Conservation (phyloP, 306 rosid species). For the Chamaecrista fasciculata region DNA sequence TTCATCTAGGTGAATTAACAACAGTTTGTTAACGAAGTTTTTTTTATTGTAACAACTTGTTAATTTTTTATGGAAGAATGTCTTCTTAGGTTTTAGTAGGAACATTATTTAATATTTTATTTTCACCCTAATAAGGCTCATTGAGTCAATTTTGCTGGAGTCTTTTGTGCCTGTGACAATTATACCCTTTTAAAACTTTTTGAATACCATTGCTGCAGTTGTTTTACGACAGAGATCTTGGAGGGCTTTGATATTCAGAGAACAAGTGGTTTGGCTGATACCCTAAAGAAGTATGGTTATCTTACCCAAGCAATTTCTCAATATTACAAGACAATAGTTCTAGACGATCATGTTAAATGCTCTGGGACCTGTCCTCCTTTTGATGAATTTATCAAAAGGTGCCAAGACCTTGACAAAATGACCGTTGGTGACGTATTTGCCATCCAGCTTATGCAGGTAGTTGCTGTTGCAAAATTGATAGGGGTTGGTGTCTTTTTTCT, state of each 20-base stretch:
- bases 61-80: constrained; percentile 10
- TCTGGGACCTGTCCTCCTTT: constrained; percentile 56
- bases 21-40: constrained; percentile 7
- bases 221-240: constrained; percentile 89
- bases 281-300: constrained; percentile 84
- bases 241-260: constrained; percentile 97
- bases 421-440: constrained; percentile 92
- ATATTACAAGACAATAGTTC: constrained; percentile 54
- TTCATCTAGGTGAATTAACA: neutral
- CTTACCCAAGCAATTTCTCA: constrained; percentile 79
- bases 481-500: constrained; percentile 20
- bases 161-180: constrained; percentile 1
- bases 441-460: constrained; percentile 96
- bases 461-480: neutral
- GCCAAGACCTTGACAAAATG: constrained; percentile 78
- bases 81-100: constrained; percentile 9
- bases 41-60: neutral
- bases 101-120: neutral
- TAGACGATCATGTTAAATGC: constrained; percentile 41
- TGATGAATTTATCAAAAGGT: constrained; percentile 63
- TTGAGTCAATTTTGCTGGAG: constrained; percentile 5
- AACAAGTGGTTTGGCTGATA: constrained; percentile 79
- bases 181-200: constrained; percentile 15
- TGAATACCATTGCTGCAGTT: constrained; percentile 49
- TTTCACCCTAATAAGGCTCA: neutral